A percentile compares a stretch with the other conserved stretches of the same genome.
These are phyloP conservation scores for Acanthamoeba sp. DNA, from an alignment of 208 protist genomes.

Conservation along the genomic window DNA sequence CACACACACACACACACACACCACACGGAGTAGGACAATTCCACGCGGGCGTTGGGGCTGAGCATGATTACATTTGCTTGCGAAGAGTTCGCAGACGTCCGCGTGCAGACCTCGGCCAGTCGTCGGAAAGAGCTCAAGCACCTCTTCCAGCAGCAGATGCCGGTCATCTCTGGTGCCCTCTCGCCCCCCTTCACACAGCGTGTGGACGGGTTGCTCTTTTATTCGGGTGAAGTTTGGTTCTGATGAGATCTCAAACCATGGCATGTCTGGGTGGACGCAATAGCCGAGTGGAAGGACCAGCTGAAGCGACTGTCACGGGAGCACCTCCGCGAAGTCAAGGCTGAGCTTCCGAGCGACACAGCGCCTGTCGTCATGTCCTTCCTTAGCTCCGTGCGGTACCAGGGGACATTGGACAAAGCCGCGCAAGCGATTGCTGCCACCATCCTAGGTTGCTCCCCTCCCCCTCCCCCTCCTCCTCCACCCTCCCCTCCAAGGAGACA, in stretches of 20 bases:
- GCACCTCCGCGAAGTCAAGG: not conserved
- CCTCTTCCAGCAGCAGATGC: slow-evolving; percentile 27
- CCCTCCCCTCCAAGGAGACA: too few relatives aligned
- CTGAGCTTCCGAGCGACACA: not conserved
- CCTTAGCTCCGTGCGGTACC: not conserved
- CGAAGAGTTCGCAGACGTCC: slow-evolving; percentile 14
- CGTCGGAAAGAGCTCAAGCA: not conserved
- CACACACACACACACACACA: too few relatives aligned
- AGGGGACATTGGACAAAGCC: not conserved
- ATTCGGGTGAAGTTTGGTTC: too few relatives aligned
- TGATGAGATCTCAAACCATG: too few relatives aligned
- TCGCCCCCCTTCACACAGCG: too few relatives aligned
- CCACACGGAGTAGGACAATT: not conserved
- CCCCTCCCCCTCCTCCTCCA: not conserved
- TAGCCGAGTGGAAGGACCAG: not conserved
- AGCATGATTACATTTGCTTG: slow-evolving; percentile 8
- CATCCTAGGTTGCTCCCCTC: not conserved
- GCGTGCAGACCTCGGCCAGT: not conserved
- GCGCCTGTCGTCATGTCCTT: not conserved
- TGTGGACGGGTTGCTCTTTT: too few relatives aligned
- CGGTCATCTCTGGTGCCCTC: not conserved
- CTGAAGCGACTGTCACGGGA: not conserved
- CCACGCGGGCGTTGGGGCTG: not conserved
- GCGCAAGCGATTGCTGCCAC: not conserved
- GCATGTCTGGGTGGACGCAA: too few relatives aligned